These are phyloP conservation scores for Jatropha podagrica DNA, from an alignment of 441 rosid species.

Conservation along the genomic window DNA sequence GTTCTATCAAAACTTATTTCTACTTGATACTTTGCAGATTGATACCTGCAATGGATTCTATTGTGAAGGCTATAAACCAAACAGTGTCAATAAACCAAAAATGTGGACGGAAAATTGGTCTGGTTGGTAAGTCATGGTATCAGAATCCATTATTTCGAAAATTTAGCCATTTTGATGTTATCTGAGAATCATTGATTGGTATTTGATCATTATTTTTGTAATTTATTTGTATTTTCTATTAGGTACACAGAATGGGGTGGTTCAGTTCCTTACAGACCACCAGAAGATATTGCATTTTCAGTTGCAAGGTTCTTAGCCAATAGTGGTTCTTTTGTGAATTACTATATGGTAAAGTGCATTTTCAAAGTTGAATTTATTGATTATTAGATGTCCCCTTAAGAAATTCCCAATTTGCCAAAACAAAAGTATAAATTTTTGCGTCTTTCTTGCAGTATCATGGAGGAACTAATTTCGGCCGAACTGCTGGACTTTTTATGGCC, in stretches of 20 bases:
- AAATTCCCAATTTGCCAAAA: too few relatives aligned
- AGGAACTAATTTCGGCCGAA: conserved; percentile 93
- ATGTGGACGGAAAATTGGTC: conserved; percentile 99
- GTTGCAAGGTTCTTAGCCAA: conserved; percentile 89
- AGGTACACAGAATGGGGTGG: conserved; percentile 94
- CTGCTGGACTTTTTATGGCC: conserved; percentile 94
- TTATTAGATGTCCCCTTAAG: too few relatives aligned
- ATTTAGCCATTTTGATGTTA: neutral
- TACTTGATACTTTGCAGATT: conserved; percentile 45
- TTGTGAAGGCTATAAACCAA: conserved; percentile 85
- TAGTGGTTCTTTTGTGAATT: conserved; percentile 84
- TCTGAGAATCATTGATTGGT: too few relatives aligned
- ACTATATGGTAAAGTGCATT: conserved; percentile 67
- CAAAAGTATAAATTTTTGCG: neutral
- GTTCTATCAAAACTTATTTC: neutral
- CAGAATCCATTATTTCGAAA: neutral
- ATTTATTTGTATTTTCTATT: neutral
- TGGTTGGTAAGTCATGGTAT: conserved; percentile 67
- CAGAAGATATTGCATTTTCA: conserved; percentile 88
- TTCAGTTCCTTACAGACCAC: conserved; percentile 82
- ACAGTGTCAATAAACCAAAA: conserved; percentile 82
- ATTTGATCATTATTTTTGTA: neutral
- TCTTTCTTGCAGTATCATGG: conserved; percentile 65
- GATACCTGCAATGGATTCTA: conserved; percentile 93
- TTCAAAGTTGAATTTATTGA: neutral